Conservation (phyloP, 139 green algal species). For the Micractinium conductrix region DNA sequence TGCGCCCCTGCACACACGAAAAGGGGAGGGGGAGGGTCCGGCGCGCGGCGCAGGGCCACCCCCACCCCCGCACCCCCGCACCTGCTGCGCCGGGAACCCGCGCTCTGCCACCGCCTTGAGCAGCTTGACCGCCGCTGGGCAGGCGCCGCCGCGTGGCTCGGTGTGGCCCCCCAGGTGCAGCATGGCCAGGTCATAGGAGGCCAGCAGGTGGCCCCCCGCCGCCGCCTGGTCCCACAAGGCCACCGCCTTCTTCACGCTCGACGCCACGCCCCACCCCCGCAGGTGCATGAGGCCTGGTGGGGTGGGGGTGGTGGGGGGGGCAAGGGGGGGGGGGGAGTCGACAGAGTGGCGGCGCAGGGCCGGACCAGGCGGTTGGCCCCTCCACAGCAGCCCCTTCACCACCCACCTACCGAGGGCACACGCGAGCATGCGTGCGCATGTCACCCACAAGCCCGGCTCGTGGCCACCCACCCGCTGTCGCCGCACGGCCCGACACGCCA, state of each 20-base stretch:
- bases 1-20: too few species aligned
- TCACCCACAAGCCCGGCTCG: too few species aligned
- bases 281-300: slow-evolving; percentile 82
- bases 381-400: too few species aligned
- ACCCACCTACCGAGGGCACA: too few species aligned
- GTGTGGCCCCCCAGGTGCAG: slow-evolving; percentile 77
- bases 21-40: too few species aligned
- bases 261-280: slow-evolving; percentile 54
- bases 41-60: too few species aligned
- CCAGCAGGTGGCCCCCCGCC: slow-evolving; percentile 74
- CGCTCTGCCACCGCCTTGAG: slow-evolving; percentile 74
- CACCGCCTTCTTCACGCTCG: slow-evolving; percentile 32
- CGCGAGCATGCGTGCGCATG: too few species aligned
- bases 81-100: slow-evolving; percentile 46
- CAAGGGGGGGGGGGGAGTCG: neutral
- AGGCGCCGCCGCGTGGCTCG: slow-evolving; percentile 22
- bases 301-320: neutral
- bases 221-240: slow-evolving; percentile 49
- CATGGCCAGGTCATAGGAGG: slow-evolving; percentile 93
- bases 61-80: slow-evolving; percentile 36
- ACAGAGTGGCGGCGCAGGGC: neutral
- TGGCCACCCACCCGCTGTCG: too few species aligned
- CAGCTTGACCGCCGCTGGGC: slow-evolving; percentile 50
- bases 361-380: too few species aligned
- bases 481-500: too few species aligned